phyloP scores from a whole-genome alignment of 2,329 filamentous ascomycete genomes.

The Paramyrothecium roridum region DNA sequence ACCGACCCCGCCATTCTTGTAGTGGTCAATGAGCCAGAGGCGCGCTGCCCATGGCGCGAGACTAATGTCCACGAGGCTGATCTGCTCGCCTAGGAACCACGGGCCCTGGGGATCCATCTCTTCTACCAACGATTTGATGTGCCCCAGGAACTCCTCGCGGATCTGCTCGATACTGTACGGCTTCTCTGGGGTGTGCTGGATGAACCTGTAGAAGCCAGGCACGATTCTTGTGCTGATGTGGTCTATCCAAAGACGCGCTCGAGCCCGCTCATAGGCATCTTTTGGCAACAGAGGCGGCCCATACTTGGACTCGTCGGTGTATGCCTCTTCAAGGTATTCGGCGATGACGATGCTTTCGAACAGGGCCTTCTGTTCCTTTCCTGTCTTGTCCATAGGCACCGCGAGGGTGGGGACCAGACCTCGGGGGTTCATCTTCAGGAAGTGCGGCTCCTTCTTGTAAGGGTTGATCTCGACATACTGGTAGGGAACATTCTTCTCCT shows the following conservation, averaged over 20 bases:
- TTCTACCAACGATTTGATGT: conserved; percentile 56
- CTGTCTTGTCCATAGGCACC: conserved; percentile 31
- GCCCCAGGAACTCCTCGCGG: conserved; percentile 53
- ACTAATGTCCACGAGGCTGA: conserved; percentile 68
- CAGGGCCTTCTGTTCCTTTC: conserved; percentile 49
- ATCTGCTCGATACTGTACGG: conserved; percentile 47
- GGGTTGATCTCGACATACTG: conserved; percentile 78
- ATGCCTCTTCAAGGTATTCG: conserved; percentile 75
- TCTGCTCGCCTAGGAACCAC: conserved; percentile 62
- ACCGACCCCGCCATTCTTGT: conserved; percentile 56
- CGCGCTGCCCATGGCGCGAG: conserved; percentile 72
- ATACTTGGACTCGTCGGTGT: conserved; percentile 39
- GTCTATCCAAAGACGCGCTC: conserved; percentile 70
- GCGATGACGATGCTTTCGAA: conserved; percentile 72
- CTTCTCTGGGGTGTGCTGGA: conserved; percentile 53
- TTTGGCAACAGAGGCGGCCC: conserved; percentile 52
- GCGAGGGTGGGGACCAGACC: conserved; percentile 71
- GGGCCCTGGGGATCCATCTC: conserved; percentile 58
- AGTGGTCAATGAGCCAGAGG: conserved; percentile 72
- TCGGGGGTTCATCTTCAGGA: conserved; percentile 70
- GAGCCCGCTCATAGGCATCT: conserved; percentile 62
- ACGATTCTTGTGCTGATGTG: conserved; percentile 66
- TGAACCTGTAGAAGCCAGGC: conserved; percentile 63
- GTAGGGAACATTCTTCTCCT: conserved; percentile 70
- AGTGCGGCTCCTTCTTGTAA: conserved; percentile 67